Evolutionary conservation across 805 yeast genomes (phyloP).

Genomic region (Candida nemodendra): DNA sequence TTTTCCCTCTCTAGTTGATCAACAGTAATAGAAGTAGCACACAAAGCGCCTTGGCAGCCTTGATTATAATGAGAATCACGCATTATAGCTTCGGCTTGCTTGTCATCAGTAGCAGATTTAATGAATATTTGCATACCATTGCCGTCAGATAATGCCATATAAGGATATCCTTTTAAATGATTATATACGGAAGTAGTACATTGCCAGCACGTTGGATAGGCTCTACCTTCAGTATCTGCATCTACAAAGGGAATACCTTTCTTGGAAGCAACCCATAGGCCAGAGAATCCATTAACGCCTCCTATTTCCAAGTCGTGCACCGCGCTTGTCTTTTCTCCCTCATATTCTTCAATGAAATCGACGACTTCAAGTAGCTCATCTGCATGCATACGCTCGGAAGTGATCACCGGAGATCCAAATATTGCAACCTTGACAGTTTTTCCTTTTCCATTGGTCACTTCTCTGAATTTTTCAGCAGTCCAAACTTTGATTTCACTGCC

Average conservation of each 20-base stretch:
- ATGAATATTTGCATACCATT: slow-evolving; percentile 39
- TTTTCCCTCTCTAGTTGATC: slow-evolving; percentile 29
- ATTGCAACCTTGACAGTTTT: slow-evolving; percentile 33
- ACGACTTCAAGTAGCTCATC: slow-evolving; percentile 2
- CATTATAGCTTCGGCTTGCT: slow-evolving; percentile 36
- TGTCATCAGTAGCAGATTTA: slow-evolving; percentile 33
- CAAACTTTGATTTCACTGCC: slow-evolving; percentile 35
- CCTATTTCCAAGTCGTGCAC: slow-evolving; percentile 37
- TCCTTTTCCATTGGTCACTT: slow-evolving; percentile 24
- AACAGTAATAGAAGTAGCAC: slow-evolving; percentile 35
- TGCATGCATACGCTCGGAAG: slow-evolving; percentile 36
- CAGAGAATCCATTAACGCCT: slow-evolving; percentile 42
- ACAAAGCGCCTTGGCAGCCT: slow-evolving; percentile 39
- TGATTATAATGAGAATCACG: slow-evolving; percentile 42
- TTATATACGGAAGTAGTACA: slow-evolving; percentile 36
- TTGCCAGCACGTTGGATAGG: slow-evolving; percentile 45
- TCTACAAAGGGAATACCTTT: slow-evolving; percentile 32
- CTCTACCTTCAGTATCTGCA: slow-evolving; percentile 46
- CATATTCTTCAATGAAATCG: slow-evolving; percentile 5
- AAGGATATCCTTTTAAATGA: slow-evolving; percentile 44
- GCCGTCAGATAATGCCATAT: slow-evolving; percentile 41
- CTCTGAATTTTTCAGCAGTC: slow-evolving; percentile 21
- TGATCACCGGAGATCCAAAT: slow-evolving; percentile 43
- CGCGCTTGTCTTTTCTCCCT: not conserved
- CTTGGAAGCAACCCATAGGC: slow-evolving; percentile 23